phyloP scores from a whole-genome alignment of 257 asterid species.

The Fraxinus quadrangulata region DNA sequence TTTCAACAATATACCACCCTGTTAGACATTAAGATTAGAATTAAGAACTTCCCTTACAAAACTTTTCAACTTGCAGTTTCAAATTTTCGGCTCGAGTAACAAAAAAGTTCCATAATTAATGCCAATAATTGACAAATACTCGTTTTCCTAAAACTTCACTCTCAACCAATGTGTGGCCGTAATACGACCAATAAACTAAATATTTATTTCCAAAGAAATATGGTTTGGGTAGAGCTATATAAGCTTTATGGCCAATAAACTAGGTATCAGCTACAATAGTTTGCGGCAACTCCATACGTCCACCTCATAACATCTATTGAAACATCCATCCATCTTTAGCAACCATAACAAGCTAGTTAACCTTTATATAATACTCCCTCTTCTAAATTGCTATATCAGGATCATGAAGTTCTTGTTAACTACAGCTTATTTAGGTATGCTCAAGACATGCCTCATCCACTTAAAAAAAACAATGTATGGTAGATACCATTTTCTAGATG shows the following conservation, averaged over 20 bases:
- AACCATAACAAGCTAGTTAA: background rate
- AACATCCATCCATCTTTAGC: background rate
- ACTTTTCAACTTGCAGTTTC: too few species aligned
- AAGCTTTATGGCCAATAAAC: background rate
- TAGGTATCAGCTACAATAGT: background rate
- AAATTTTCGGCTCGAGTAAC: too few species aligned
- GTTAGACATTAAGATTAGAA: too few species aligned
- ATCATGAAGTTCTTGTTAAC: background rate
- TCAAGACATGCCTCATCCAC: background rate
- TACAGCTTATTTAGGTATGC: background rate
- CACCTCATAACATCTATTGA: background rate
- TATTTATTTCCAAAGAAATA: background rate
- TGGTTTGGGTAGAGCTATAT: background rate
- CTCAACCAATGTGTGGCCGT: background rate
- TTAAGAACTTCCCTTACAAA: too few species aligned
- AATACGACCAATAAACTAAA: background rate
- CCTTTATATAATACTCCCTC: background rate
- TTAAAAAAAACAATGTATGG: background rate
- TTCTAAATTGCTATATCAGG: background rate
- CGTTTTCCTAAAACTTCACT: background rate
- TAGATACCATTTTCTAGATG: background rate
- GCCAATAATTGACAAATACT: background rate
- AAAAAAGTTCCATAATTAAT: background rate
- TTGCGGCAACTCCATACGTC: background rate
- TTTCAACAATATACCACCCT: too few species aligned